Base-by-base conservation (phyloP, 306 rosid species). In the Malus asiatica region DNA sequence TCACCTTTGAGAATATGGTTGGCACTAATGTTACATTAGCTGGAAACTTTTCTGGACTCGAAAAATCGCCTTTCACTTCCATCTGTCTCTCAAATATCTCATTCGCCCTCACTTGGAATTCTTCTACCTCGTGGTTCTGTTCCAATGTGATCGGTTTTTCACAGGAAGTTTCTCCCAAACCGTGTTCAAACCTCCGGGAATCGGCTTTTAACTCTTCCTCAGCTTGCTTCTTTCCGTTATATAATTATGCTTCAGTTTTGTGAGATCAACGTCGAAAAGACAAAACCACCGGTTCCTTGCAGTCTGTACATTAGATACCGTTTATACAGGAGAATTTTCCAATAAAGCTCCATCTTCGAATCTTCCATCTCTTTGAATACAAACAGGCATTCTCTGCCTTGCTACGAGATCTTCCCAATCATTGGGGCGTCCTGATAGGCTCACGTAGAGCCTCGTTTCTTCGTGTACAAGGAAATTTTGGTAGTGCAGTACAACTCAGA, bases 41-140 rank as follows among this genome's bases (percentile, higher is more conserved):
- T n/a, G 96, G 90, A 11, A 84, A 74, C 40, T 86, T 88, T 72
- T 84, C 90, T 6, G 93, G 93, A 64, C 60, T 86, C 66, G 60
- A 66, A 22, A 84, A 78, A 32, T 80, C 81, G 4, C 86, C 87
- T 22, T 88, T 88, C 75, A 29, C 81, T 2, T 66, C 82, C 22
- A 75, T 90, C 20, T 87, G 87, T 66, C 89, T 90, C 61, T 83
- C 87, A 25, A 88, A 88, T 7, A 59, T 88, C 72, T 73, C 86
- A 10, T 79, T 90, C 78, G 58, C 83, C 68, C 8, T 61, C 63
- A 69, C 76, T 78, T 60, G 81, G 3, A 76, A 70, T 57, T 66
- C 86, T 38, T 75, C 83, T 57, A 68, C 84, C 77, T 76, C 84
- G 22, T 88, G 93, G 93, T 67, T 82, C 77, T 88, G 93, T 75